Base-by-base conservation (phyloP, 2,329 filamentous ascomycete genomes). In the Alternaria consortialis region DNA sequence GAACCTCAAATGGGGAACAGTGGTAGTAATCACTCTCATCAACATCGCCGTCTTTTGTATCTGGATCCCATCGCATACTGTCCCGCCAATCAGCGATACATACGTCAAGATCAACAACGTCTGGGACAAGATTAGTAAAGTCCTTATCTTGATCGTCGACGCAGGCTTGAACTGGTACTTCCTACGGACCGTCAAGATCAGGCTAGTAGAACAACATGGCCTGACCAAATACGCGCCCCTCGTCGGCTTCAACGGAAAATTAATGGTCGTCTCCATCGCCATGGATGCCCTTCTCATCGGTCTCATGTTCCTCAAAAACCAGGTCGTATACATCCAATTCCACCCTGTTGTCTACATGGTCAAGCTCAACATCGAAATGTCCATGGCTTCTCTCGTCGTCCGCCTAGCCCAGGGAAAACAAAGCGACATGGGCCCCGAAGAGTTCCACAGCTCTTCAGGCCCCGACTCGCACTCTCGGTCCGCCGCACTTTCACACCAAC, bases 31-130 rank as follows among this genome's bases (percentile, higher is more conserved):
- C 52, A 83, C 81, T 1, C 32, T 74, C 11, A 82, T 87, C 64
- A 86, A 87, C 50, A 80, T 87, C 20, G 80, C 80, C 0, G 85
- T 87, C 12, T 86, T 85, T 58, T 78, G 74, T 51, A 85, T 86
- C 43, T 87, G 83, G 80, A 84, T 87, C 15, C 85, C 85, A 0
- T 74, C 83, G 0, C 81, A 84, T 1, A 79, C 65, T 0, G 42
- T 55, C 2, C 72, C 72, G 1, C 73, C 75, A 5, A 57, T 66
- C 25, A 81, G 74, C 34, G 50, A 77, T 2, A 70, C 66, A 1
- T 86, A 80, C 43, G 79, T 84, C 6, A 56, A 66, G 0, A 73
- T 86, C 56, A 87, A 87, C 63, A 70, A 79, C 0, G 73, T 84
- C 25, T 87, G 84, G 85, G 85, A 87, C 52, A 81, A 84, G 25